A percentile compares a stretch with the other conserved stretches of the same genome.
Evolutionary conservation across 176 grass and related monocot genomes (phyloP).

Genomic region (Themeda triandra): DNA sequence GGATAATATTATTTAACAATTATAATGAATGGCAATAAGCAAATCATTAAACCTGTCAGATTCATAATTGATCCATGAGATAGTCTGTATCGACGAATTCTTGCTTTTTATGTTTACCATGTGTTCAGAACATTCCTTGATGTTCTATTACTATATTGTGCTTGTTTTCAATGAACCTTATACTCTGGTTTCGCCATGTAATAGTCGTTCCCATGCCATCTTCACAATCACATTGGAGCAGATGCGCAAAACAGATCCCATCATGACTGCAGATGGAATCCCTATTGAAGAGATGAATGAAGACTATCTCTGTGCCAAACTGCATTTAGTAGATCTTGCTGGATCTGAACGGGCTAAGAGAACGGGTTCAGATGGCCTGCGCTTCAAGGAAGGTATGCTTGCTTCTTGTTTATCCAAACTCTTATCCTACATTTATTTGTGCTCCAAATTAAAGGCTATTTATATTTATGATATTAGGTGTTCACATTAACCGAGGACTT

Average conservation of each 20-base stretch:
- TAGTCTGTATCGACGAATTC: neutral
- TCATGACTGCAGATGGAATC: constrained; percentile 62
- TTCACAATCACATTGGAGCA: constrained; percentile 99
- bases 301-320: constrained; percentile 93
- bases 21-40: neutral
- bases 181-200: constrained; percentile 50
- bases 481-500: constrained; percentile 99
- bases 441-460: neutral
- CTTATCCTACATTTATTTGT: neutral
- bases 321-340: constrained; percentile 95
- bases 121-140: constrained; percentile 2
- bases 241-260: constrained; percentile 86
- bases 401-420: constrained; percentile 4
- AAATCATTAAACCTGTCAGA: neutral
- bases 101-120: constrained; percentile 2
- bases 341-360: constrained; percentile 93
- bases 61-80: neutral
- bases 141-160: constrained; percentile 10
- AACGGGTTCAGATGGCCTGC: constrained; percentile 93
- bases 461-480: constrained; percentile 55
- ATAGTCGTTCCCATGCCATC: constrained; percentile 99
- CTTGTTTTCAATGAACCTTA: constrained; percentile 33
- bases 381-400: constrained; percentile 95
- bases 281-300: constrained; percentile 80
- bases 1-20: neutral